phyloP scores from a whole-genome alignment of 768 basidiomycete genomes.

The Boletus patriciae region DNA sequence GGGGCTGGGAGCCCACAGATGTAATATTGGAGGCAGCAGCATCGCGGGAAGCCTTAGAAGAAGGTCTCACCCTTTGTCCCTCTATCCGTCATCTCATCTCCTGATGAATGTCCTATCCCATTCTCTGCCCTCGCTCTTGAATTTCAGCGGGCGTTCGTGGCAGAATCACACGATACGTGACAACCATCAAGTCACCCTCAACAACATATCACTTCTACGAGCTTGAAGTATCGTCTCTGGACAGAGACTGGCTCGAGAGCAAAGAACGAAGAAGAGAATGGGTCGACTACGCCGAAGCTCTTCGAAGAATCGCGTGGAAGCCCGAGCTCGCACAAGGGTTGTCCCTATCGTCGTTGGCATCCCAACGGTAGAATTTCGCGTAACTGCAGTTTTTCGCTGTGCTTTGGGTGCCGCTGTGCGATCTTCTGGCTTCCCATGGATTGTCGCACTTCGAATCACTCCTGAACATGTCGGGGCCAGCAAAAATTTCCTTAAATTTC shows the following conservation, averaged over 20 bases:
- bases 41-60: constrained; percentile 90
- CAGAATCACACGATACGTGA: constrained; percentile 81
- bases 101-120: constrained; percentile 57
- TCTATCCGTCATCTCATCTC: constrained; percentile 70
- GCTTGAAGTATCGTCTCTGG: constrained; percentile 75
- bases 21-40: constrained; percentile 82
- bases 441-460: constrained; percentile 11
- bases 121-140: constrained; percentile 33
- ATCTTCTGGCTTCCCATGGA: constrained; percentile 11
- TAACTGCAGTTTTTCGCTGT: constrained; percentile 1
- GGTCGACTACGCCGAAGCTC: constrained; percentile 85
- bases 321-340: constrained; percentile 79
- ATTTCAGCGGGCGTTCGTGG: constrained; percentile 81
- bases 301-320: constrained; percentile 77
- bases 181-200: constrained; percentile 74
- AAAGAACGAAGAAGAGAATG: constrained; percentile 81
- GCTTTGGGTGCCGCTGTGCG: constrained; percentile 12
- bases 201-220: constrained; percentile 91
- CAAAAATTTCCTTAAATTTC: constrained; percentile 20
- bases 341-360: constrained; percentile 67
- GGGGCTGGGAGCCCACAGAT: constrained; percentile 86
- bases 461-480: constrained; percentile 17
- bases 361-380: constrained; percentile 43
- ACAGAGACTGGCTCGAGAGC: constrained; percentile 78
- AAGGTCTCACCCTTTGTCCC: constrained; percentile 89